Base-by-base conservation (phyloP, 768 basidiomycete genomes). In the Agaricus sinodeliciosus region DNA sequence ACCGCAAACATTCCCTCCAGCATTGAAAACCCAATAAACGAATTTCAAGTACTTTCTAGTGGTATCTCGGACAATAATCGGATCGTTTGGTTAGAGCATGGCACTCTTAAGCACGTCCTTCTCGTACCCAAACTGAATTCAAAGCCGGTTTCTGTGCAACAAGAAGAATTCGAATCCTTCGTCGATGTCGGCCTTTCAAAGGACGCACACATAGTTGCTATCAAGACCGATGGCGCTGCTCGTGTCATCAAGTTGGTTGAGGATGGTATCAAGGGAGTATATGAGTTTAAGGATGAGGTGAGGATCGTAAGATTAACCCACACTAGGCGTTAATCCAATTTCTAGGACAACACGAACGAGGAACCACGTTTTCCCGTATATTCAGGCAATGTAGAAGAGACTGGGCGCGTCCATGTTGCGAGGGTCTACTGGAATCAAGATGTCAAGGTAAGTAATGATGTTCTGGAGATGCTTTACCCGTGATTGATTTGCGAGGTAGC, bases 391-490 rank as follows among this genome's bases (percentile, higher is more conserved):
- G 41, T 79, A 3, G 76, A 80, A 58, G 68, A 67, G 18, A 63
- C 73, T 11, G 82, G 80, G 2, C 64, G 69, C 3, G 71, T 80
- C 0, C 80, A 81, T 57, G 66, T 92, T 41, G 75, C 76, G 9
- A 78, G 87, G 15, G 67, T 87, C 0, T 84, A 76, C 60, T 91
- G 87, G 87, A 83, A 84, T 1, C 72, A 79, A 57, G 56, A 58
- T 4, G 60, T 76, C 26, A 65, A 72, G 41, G 90, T 88, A 57
- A 78, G 55, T 3, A 27, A 39, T 22, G 28, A 4, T 26, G 37
- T 16, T 22, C 35, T 37, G 41, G 19, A 28, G 18, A 13, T 27
- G 53, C 34, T 8, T 42, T 59, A 49, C 49, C 44, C 40, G 35
- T 48, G 18, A 22, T 12, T 22, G 35, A 46, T 47, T 19, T n/a